Evolutionary conservation across 805 yeast genomes (phyloP).

Genomic region (Soucietia sequanensis): DNA sequence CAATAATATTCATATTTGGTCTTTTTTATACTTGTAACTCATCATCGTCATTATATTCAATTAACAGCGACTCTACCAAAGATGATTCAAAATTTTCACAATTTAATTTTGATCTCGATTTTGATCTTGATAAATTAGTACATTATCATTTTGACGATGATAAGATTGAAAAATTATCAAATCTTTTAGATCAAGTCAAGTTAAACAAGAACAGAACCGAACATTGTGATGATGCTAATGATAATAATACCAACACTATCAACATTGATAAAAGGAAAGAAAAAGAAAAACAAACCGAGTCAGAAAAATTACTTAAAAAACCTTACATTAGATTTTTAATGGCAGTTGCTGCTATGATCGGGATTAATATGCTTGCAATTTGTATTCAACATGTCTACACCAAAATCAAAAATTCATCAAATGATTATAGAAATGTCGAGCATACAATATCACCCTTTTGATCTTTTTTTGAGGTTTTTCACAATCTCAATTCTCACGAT

Average conservation of each 20-base stretch:
- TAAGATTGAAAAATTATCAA: neutral
- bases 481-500: neutral
- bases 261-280: too few relatives aligned
- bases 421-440: slow-evolving; percentile 33
- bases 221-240: neutral
- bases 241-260: slow-evolving; percentile 1
- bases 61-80: too few relatives aligned
- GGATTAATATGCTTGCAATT: slow-evolving; percentile 36
- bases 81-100: too few relatives aligned
- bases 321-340: slow-evolving; percentile 33
- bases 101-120: too few relatives aligned
- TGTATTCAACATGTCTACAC: slow-evolving; percentile 37
- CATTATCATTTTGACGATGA: neutral
- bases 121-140: too few relatives aligned
- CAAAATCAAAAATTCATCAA: slow-evolving; percentile 24
- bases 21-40: too few relatives aligned
- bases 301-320: too few relatives aligned
- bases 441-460: slow-evolving; percentile 37
- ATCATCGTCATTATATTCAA: too few relatives aligned
- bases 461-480: too few relatives aligned
- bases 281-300: too few relatives aligned
- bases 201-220: neutral
- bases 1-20: too few relatives aligned
- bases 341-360: slow-evolving; percentile 32
- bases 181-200: slow-evolving; percentile 1